Conservation (phyloP, 1,284 basidiomycete genomes). For the Rugosomyces carneus region DNA sequence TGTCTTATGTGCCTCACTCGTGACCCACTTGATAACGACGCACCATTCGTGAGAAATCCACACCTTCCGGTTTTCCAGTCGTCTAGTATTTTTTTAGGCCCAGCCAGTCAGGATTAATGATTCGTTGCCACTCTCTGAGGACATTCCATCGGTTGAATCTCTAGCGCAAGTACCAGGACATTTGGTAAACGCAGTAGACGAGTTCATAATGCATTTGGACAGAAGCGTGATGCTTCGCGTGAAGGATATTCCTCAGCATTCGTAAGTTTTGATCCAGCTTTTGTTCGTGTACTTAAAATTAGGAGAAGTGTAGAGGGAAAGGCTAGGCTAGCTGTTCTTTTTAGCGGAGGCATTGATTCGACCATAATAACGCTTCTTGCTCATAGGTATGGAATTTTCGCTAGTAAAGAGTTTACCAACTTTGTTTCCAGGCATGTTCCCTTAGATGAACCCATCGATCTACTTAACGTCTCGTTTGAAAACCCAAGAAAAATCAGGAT, state of each 20-base stretch:
- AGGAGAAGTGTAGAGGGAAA: constrained; percentile 21
- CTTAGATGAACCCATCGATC: constrained; percentile 76
- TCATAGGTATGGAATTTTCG: constrained; percentile 41
- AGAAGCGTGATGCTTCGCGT: constrained; percentile 57
- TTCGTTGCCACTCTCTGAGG: constrained; percentile 40
- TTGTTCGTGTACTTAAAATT: constrained; percentile 1
- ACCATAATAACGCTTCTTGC: constrained; percentile 79
- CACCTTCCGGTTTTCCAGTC: neutral
- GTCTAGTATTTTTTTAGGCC: constrained; percentile 31
- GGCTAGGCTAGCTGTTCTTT: constrained; percentile 79
- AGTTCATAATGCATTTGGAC: constrained; percentile 48
- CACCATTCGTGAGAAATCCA: constrained; percentile 22
- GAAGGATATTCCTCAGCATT: constrained; percentile 43
- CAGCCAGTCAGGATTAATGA: constrained; percentile 40
- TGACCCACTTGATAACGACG: constrained; percentile 15
- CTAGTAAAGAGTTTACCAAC: neutral
- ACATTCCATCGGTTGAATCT: constrained; percentile 30
- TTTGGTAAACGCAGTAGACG: constrained; percentile 41
- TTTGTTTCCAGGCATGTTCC: constrained; percentile 56
- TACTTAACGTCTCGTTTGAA: constrained; percentile 95
- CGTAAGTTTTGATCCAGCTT: constrained; percentile 25
- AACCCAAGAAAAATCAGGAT: constrained; percentile 71
- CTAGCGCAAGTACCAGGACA: constrained; percentile 41
- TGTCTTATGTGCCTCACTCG: constrained; percentile 17
- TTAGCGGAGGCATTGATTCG: constrained; percentile 96